A percentile compares a stretch with the other conserved stretches of the same genome.
phyloP scores from a whole-genome alignment of 2,329 filamentous ascomycete species.

The Hypoxylon sp. region DNA sequence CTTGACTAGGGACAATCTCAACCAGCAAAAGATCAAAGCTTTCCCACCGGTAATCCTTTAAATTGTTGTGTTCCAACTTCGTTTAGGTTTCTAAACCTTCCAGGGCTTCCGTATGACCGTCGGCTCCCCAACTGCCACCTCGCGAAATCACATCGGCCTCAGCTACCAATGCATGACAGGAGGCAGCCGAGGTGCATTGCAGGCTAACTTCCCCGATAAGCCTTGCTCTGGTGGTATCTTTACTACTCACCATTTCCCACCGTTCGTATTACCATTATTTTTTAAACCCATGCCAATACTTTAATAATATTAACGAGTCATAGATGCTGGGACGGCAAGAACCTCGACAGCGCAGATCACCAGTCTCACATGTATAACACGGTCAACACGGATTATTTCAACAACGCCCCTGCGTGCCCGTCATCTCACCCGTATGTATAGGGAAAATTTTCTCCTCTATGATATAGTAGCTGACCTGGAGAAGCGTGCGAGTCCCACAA shows the following conservation, averaged over 20 bases:
- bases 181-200: conserved; percentile 55
- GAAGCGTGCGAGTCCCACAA: conserved; percentile 56
- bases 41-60: conserved; percentile 55
- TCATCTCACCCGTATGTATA: conserved; percentile 34
- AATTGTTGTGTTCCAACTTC: not conserved
- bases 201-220: conserved; percentile 55
- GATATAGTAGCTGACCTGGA: not conserved
- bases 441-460: not conserved
- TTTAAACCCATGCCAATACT: not conserved
- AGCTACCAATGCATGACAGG: conserved; percentile 57
- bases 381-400: conserved; percentile 42
- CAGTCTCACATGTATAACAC: conserved; percentile 47
- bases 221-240: conserved; percentile 60
- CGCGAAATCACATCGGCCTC: conserved; percentile 52
- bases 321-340: conserved; percentile 44
- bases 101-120: conserved; percentile 62
- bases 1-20: conserved; percentile 44
- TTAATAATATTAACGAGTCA: conserved; percentile 12
- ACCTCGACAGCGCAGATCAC: conserved; percentile 42
- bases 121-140: conserved; percentile 53
- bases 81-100: conserved; percentile 26
- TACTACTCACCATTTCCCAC: conserved; percentile 58
- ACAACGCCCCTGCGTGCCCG: conserved; percentile 49
- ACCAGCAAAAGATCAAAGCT: conserved; percentile 57
- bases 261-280: conserved; percentile 47